Evolutionary conservation across 2,329 filamentous ascomycete species (phyloP).

Genomic region (Biscogniauxia mediterranea): DNA sequence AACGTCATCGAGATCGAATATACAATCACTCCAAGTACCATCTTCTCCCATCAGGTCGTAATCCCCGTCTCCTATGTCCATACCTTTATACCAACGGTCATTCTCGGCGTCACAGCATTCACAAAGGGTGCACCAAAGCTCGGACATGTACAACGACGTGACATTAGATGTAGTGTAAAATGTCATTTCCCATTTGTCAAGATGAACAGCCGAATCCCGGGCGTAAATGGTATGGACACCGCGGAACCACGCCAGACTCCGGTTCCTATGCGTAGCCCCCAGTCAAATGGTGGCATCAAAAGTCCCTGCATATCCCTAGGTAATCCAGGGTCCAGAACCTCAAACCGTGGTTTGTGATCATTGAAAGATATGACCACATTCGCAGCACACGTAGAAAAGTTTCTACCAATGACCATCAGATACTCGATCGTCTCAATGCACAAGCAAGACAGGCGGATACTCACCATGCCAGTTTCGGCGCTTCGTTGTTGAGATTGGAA

Average conservation of each 20-base stretch:
- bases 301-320: slow-evolving; percentile 9
- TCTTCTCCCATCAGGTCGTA: slow-evolving; percentile 2
- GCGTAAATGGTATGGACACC: slow-evolving; percentile 13
- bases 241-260: slow-evolving; percentile 23
- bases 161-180: neutral
- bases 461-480: slow-evolving; percentile 96
- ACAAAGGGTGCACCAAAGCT: slow-evolving; percentile 1
- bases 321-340: neutral
- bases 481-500: slow-evolving; percentile 98
- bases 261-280: slow-evolving; percentile 19
- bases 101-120: slow-evolving; percentile 1
- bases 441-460: slow-evolving; percentile 30
- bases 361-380: slow-evolving; percentile 84
- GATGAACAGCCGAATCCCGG: slow-evolving; percentile 8
- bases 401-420: slow-evolving; percentile 54
- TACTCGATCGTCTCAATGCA: neutral
- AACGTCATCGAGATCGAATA: slow-evolving; percentile 4
- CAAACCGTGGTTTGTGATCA: slow-evolving; percentile 33
- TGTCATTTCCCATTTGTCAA: neutral
- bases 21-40: slow-evolving; percentile 14
- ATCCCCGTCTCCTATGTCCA: neutral
- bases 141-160: slow-evolving; percentile 6
- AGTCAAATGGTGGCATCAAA: slow-evolving; percentile 15
- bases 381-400: slow-evolving; percentile 92
- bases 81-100: slow-evolving; percentile 3